Evolutionary conservation across 164 flowering plant genomes (phyloP), one percentile per base, ranked within the genome.

Genomic region (Santalum album): DNA sequence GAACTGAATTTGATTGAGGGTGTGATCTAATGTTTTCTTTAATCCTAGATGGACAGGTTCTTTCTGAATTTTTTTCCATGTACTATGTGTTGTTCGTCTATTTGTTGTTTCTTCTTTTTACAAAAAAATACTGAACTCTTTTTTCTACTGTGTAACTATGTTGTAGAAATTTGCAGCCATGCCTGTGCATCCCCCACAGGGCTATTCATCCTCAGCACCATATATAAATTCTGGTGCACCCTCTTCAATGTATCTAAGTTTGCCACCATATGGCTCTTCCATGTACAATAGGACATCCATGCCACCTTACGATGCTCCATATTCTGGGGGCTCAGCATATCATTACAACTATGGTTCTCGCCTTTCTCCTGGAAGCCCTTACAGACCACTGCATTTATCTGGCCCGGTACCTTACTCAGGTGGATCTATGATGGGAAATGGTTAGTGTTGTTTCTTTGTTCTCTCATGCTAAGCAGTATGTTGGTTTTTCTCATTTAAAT

Each of bases 181-280:
- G 74, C 91, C 86, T 34, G 12, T 83, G 61, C 97, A 89, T 61
- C 65, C 67, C 6, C 90, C 86, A 10, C 95, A 67, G 22, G 73
- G 63, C 34, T 92, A 80, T 72, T 65, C 83, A 20, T 74, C 86
- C 9, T 57, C 82, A 40, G 73, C 78, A 32, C 81, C 91, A 23
- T 89, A 87, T 72, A 53, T 75, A 25, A 84, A 83, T 43, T 68
- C 96, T 57, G 91, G 70, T 62, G 79, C 79, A 25, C 89, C 96
- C 50, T 80, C 98, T 23, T 80, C 98, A 14, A 73, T 91, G 84
- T 92, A 89, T 65, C 61, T 87, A 48, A 77, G 84, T 34, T 70
- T 76, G 43, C 90, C 90, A 38, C 92, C 90, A n/a, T 92, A 92
- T 71, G 97, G 92, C 21, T 75, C 96, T 53, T 80, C 99, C 53